phyloP scores from a whole-genome alignment of 768 basidiomycete species.

The Tremella fuciformis region DNA sequence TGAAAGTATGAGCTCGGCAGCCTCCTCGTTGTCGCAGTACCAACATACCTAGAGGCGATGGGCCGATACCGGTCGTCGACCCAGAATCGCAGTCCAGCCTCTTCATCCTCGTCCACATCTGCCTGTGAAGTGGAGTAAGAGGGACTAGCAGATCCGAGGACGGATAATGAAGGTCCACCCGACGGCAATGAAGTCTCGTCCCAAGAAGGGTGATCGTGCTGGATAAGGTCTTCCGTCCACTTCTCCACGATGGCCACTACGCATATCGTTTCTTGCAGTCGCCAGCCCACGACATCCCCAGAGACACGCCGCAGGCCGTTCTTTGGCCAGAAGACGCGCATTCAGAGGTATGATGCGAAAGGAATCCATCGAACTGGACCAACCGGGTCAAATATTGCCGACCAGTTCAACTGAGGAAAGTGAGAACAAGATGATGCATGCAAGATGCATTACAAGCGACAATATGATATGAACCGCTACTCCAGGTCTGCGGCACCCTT shows the following conservation, averaged over 20 bases:
- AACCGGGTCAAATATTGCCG: too few species aligned
- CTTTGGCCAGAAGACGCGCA: slow-evolving; percentile 33
- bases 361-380: too few species aligned
- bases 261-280: slow-evolving; percentile 11
- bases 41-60: too few species aligned
- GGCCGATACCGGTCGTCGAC: too few species aligned
- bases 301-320: neutral
- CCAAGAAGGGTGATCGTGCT: neutral
- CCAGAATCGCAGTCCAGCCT: neutral
- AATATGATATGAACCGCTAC: neutral
- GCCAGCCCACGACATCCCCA: slow-evolving; percentile 30
- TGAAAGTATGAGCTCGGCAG: neutral
- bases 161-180: neutral
- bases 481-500: slow-evolving; percentile 22
- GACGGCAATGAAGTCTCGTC: neutral
- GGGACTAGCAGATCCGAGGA: neutral
- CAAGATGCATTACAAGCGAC: too few species aligned
- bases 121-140: neutral
- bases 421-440: too few species aligned
- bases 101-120: neutral
- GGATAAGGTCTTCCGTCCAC: slow-evolving; percentile 15
- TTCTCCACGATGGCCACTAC: slow-evolving; percentile 27
- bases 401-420: too few species aligned
- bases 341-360: slow-evolving; percentile 1
- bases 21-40: too few species aligned